These are phyloP conservation scores for Anisogramma anomala DNA, from an alignment of 2,329 filamentous ascomycete species.

Conservation along the genomic window DNA sequence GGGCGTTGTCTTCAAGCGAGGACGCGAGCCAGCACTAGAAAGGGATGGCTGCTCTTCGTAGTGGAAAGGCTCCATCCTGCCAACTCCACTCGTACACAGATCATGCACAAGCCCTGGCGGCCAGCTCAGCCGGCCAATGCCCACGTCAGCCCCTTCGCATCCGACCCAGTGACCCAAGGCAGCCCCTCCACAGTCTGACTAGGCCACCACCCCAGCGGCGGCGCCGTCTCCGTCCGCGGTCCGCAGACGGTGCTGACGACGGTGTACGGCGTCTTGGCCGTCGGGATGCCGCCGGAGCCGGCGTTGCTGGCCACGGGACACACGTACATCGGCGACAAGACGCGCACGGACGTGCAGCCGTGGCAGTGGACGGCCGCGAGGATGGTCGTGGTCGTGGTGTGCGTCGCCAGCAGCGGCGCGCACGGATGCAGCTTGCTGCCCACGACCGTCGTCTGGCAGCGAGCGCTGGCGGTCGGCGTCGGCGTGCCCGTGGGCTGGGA, in stretches of 20 bases:
- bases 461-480: too few species aligned
- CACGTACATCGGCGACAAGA: constrained; percentile 16
- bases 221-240: constrained; percentile 2
- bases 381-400: constrained; percentile 20
- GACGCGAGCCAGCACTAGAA: too few species aligned
- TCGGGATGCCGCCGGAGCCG: constrained; percentile 2
- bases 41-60: too few species aligned
- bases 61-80: too few species aligned
- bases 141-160: too few species aligned
- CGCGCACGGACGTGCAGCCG: constrained; percentile 20
- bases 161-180: neutral
- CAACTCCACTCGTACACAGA: too few species aligned
- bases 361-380: constrained; percentile 22
- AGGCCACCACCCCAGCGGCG: too few species aligned
- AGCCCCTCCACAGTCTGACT: too few species aligned
- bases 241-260: constrained; percentile 21
- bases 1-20: too few species aligned
- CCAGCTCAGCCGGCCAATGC: too few species aligned
- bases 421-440: constrained; percentile 20
- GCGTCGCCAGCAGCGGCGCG: constrained; percentile 19
- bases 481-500: too few species aligned
- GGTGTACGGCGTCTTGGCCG: constrained; percentile 19
- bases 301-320: constrained; percentile 21
- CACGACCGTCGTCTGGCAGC: constrained; percentile 21
- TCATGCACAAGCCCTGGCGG: too few species aligned